Evolutionary conservation across 768 basidiomycete species (phyloP).

Genomic region (Exidia glandulosa): DNA sequence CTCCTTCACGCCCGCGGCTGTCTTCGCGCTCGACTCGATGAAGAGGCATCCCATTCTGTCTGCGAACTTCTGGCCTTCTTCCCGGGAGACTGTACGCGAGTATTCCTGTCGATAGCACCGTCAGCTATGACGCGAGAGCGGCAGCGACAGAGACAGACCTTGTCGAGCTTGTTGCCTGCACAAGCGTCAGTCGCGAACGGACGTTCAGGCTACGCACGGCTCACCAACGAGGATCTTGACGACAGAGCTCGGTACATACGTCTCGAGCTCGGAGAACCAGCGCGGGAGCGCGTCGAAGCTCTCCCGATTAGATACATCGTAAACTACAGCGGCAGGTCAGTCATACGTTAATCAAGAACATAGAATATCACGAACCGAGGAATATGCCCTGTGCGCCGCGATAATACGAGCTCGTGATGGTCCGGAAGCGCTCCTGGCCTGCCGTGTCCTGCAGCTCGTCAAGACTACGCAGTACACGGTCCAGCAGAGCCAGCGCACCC

Average conservation of each 20-base stretch:
- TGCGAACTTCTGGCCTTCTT: conserved; percentile 75
- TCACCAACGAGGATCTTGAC: conserved; percentile 95
- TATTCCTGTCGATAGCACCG: conserved; percentile 51
- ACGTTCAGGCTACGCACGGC: too few species aligned
- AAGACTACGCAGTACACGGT: conserved; percentile 9
- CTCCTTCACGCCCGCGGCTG: conserved; percentile 68
- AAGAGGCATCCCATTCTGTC: conserved; percentile 74
- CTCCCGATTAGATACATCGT: conserved; percentile 87
- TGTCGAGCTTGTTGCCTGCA: conserved; percentile 68
- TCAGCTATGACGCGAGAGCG: neutral
- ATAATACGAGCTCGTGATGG: conserved; percentile 41
- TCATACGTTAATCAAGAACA: neutral
- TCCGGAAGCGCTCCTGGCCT: conserved; percentile 38
- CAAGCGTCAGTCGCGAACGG: too few species aligned
- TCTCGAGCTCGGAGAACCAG: conserved; percentile 90
- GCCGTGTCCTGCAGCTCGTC: conserved; percentile 26
- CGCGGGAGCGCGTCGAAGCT: conserved; percentile 89
- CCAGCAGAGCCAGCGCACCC: conserved; percentile 14
- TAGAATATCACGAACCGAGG: conserved; percentile 18
- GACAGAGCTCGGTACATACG: conserved; percentile 75
- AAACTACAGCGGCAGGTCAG: conserved; percentile 41
- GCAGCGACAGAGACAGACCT: conserved; percentile 30
- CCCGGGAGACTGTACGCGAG: conserved; percentile 72
- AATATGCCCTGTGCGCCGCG: conserved; percentile 39
- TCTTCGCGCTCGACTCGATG: conserved; percentile 91